These are phyloP conservation scores for Knufia petricola DNA, from an alignment of 2,329 filamentous ascomycete genomes.

Conservation along the genomic window DNA sequence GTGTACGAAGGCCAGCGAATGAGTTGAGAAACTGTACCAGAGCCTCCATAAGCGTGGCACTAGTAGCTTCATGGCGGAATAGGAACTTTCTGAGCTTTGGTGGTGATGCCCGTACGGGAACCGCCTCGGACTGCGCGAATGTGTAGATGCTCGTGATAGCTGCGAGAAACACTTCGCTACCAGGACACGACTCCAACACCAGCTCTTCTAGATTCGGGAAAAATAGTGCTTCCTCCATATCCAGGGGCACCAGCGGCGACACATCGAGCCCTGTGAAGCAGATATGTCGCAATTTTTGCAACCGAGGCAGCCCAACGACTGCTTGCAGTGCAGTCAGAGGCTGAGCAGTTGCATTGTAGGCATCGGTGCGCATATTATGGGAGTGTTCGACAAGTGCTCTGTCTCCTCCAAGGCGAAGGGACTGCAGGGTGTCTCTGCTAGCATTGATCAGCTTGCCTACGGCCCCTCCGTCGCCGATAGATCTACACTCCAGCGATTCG, in stretches of 20 bases:
- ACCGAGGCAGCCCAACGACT: slow-evolving; percentile 13
- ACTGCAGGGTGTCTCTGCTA: slow-evolving; percentile 16
- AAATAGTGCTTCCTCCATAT: slow-evolving; percentile 14
- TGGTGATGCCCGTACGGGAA: slow-evolving; percentile 12
- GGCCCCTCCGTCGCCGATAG: slow-evolving; percentile 16
- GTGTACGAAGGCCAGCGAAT: slow-evolving; percentile 19
- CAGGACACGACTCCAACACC: slow-evolving; percentile 20
- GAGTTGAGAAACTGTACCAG: slow-evolving; percentile 19
- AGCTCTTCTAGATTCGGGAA: slow-evolving; percentile 19
- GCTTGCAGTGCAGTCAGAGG: slow-evolving; percentile 15
- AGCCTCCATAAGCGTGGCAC: slow-evolving; percentile 16
- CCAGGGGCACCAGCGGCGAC: slow-evolving; percentile 13
- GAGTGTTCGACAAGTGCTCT: slow-evolving; percentile 19
- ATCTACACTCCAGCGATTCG: slow-evolving; percentile 18
- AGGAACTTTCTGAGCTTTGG: slow-evolving; percentile 19
- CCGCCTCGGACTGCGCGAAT: slow-evolving; percentile 14
- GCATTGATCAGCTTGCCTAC: slow-evolving; percentile 17
- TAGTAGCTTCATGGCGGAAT: slow-evolving; percentile 20
- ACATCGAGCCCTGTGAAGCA: slow-evolving; percentile 18
- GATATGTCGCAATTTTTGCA: slow-evolving; percentile 17
- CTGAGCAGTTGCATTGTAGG: slow-evolving; percentile 14
- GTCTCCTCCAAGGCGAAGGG: slow-evolving; percentile 21
- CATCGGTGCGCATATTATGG: slow-evolving; percentile 10
- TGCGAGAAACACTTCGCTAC: slow-evolving; percentile 17
- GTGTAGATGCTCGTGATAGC: slow-evolving; percentile 16